These are phyloP conservation scores for Teratosphaeriaceae sp. DNA, from an alignment of 2,329 filamentous ascomycete species.

Conservation along the genomic window DNA sequence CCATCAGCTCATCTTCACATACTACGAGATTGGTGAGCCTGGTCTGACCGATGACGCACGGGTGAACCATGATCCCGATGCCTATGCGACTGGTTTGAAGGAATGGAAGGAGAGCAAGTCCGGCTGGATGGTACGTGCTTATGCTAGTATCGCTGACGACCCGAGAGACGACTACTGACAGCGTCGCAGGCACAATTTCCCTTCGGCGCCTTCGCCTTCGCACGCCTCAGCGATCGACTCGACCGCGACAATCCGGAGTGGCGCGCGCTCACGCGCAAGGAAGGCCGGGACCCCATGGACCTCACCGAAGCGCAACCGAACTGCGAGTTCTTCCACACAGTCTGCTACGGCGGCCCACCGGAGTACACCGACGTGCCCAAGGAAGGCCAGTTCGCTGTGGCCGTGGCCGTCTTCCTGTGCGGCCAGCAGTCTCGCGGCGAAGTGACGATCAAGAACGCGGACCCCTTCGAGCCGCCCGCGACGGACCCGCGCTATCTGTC, in stretches of 20 bases:
- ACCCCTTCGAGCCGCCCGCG: slow-evolving; percentile 47
- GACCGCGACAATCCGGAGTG: slow-evolving; percentile 47
- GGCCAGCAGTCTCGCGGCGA: slow-evolving; percentile 50
- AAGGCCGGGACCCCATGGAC: slow-evolving; percentile 57
- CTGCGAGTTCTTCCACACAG: slow-evolving; percentile 57
- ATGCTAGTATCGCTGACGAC: too few species aligned
- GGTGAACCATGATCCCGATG: slow-evolving; percentile 48
- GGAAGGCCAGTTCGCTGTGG: slow-evolving; percentile 50
- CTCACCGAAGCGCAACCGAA: slow-evolving; percentile 52
- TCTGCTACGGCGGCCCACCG: slow-evolving; percentile 56
- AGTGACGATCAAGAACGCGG: slow-evolving; percentile 44
- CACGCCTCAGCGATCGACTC: slow-evolving; percentile 55
- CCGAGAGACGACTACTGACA: too few species aligned
- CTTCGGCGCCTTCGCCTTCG: slow-evolving; percentile 56
- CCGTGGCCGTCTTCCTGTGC: slow-evolving; percentile 53
- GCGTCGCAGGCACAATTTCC: slow-evolving; percentile 58
- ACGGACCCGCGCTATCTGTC: slow-evolving; percentile 55
- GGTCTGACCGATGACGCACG: slow-evolving; percentile 51
- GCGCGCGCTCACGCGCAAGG: slow-evolving; percentile 39
- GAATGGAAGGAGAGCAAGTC: slow-evolving; percentile 54
- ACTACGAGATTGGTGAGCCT: slow-evolving; percentile 50
- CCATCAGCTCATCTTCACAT: slow-evolving; percentile 47
- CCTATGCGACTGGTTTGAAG: slow-evolving; percentile 44
- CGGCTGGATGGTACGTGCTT: slow-evolving; percentile 52
- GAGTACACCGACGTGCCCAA: slow-evolving; percentile 50